Evolutionary conservation across 1,284 basidiomycete genomes (phyloP).

Genomic region (Ceraceosorus guamensis): DNA sequence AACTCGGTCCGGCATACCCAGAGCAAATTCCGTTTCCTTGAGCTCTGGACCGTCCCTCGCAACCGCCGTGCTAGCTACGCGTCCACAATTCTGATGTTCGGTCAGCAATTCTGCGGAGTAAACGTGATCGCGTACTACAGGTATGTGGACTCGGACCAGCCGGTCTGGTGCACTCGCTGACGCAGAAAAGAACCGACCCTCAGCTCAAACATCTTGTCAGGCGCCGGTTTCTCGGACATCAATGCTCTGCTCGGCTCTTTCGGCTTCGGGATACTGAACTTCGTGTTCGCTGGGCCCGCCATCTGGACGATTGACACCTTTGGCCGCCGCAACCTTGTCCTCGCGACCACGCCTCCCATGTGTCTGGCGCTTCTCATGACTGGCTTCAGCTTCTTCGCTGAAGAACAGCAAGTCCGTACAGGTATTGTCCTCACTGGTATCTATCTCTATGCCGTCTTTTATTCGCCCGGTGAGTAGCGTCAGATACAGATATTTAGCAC

Average conservation of each 20-base stretch:
- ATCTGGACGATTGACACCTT: slow-evolving; percentile 56
- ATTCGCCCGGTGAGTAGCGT: neutral
- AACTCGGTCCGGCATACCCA: slow-evolving; percentile 12
- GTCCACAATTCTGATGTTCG: slow-evolving; percentile 59
- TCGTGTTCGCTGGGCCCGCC: slow-evolving; percentile 53
- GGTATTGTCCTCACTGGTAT: neutral
- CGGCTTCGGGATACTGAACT: slow-evolving; percentile 60
- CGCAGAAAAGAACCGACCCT: no score
- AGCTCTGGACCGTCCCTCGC: slow-evolving; percentile 57
- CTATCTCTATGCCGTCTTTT: neutral
- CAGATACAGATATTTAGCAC: no score
- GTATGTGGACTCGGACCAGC: no score
- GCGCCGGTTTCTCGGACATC: no score
- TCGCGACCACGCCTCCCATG: slow-evolving; percentile 58
- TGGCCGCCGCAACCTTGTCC: slow-evolving; percentile 62
- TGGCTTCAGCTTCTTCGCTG: slow-evolving; percentile 3
- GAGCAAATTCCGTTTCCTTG: slow-evolving; percentile 50
- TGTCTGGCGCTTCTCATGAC: slow-evolving; percentile 53
- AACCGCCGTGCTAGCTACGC: slow-evolving; percentile 61
- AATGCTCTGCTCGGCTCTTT: slow-evolving; percentile 60
- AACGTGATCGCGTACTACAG: slow-evolving; percentile 62
- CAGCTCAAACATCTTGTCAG: no score
- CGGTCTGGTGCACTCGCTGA: no score
- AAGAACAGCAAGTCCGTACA: neutral
- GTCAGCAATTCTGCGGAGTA: slow-evolving; percentile 63